Base-by-base conservation (phyloP, 2,329 filamentous ascomycete genomes). In the Lachnellula subtilissima region DNA sequence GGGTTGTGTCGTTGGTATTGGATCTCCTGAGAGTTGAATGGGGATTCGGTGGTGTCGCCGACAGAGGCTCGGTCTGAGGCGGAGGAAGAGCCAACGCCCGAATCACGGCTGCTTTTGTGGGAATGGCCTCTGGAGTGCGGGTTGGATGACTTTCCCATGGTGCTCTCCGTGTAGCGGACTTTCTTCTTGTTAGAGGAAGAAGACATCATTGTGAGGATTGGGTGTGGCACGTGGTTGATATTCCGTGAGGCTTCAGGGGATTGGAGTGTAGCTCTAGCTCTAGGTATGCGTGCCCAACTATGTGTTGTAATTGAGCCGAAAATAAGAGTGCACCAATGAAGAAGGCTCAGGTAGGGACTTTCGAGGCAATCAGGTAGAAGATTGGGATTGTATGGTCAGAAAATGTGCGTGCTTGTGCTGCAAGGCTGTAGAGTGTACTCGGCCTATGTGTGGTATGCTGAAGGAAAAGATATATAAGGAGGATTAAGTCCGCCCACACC, bases 51-150 rank as follows among this genome's bases (percentile, higher is more conserved):
- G 22, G 58, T 50, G 8, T 56, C 58, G n/a, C 62, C 64, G 17
- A 65, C 42, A 19, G 64, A 65, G 15, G 64, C 65, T 48, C 64
- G 61, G 45, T 65, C 63, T 37, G 59, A 62, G 15, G 59, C 59
- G 19, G 54, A 60, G 19, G 59, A 58, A 9, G 58, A 62, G 9
- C 64, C 64, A 47, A 66, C 50, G 12, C 62, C 65, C 17, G 63
- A 65, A 58, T 65, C 63, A 50, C 59, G 57, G 42, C 59, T 63
- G 48, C 57, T 59, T 37, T 55, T 59, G 48, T 58, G 58, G 9
- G 49, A 35, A 19, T 61, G 59, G 28, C 36, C n/a, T 35, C 49
- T 50, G 15, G 45, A 40, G 32, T 35, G 48, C 15, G 28, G 35
- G 35, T 48, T 39, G 23, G 52, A 51, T 3, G 55, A 55, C 43